phyloP scores from a whole-genome alignment of 495 filamentous ascomycete genomes.

The Baudoinia panamericana region DNA sequence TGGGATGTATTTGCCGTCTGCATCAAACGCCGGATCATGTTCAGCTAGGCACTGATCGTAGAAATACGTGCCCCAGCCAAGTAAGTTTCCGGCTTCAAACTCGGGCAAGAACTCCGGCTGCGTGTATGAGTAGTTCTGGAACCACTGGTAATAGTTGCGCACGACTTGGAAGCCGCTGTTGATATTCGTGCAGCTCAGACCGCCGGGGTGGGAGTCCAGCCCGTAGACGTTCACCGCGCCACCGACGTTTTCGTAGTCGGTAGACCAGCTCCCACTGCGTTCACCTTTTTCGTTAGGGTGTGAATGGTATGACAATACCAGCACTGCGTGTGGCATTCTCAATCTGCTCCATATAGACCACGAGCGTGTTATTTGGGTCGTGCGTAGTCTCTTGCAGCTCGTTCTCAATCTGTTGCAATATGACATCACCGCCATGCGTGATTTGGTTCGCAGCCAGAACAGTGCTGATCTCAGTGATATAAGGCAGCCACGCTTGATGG shows the following conservation, averaged over 20 bases:
- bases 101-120: constrained; percentile 49
- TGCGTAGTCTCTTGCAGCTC: constrained; percentile 32
- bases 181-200: constrained; percentile 47
- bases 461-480: constrained; percentile 8
- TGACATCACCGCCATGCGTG: constrained; percentile 41
- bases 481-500: constrained; percentile 34
- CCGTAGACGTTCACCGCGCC: constrained; percentile 50
- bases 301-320: constrained; percentile 44
- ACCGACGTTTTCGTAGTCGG: constrained; percentile 30
- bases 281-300: constrained; percentile 41
- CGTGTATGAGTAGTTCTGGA: constrained; percentile 35
- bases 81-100: constrained; percentile 49
- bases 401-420: constrained; percentile 49
- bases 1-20: constrained; percentile 26
- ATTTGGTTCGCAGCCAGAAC: constrained; percentile 34
- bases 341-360: constrained; percentile 46
- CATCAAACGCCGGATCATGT: constrained; percentile 37
- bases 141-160: constrained; percentile 34
- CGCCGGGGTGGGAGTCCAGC: constrained; percentile 48
- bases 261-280: constrained; percentile 34
- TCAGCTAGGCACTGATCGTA: constrained; percentile 39
- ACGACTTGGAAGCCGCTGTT: constrained; percentile 44
- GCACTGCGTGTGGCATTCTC: constrained; percentile 38
- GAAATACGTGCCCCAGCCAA: constrained; percentile 45
- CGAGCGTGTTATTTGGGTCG: constrained; percentile 36